Base-by-base conservation (phyloP, 1,284 basidiomycete species). In the Fistulinella cinereoalba region DNA sequence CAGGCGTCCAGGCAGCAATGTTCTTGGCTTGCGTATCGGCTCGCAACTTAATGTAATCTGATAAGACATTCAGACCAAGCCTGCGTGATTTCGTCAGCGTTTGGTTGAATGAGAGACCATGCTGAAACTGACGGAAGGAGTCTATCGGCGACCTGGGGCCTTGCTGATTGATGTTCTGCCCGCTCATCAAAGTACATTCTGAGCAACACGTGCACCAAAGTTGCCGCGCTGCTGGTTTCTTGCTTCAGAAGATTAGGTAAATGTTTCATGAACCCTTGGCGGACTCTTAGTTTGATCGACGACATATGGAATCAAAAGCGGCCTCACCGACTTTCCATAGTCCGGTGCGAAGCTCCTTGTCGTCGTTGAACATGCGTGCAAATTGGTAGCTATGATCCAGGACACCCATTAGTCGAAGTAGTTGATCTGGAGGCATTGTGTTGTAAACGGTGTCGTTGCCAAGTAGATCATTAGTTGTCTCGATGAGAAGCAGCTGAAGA, bases 351-450 rank as follows among this genome's bases (percentile, higher is more conserved):
- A 99, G 78, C 41, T 98, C 95, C 71, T 97, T 97, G 70, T 99
- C 93, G 41, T 97, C 96, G 62, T 99, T 99, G 75, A 99, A 99
- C 67, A 86, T 85, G 48, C 94, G 82, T 12, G 96, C 96, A 61
- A 99, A 99, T 58, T 92, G 89, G 73, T 99, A 99, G 58, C 90
- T 94, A 61, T 97, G 93, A 66, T 98, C 94, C 46, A 99, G 79
- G 15, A 96, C 92, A 24, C 86, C 85, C 85, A 97, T 97, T 65
- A 99, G 79, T 37, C 91, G 83, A 53, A 99, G 73, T 11, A 99
- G 74, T 61, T 98, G 92, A 48, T 91, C 85, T 0, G 96, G 92
- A 24, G 97, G 97, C 59, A 99, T 99, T 4, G 90, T 92, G 43
- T 78, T 80, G 73, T 99, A 99, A 41, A 99, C 91, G 42, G 88